Evolutionary conservation across 225 moss, liverwort and hornwort genomes (phyloP).

Genomic region (Pleurozium schreberi): DNA sequence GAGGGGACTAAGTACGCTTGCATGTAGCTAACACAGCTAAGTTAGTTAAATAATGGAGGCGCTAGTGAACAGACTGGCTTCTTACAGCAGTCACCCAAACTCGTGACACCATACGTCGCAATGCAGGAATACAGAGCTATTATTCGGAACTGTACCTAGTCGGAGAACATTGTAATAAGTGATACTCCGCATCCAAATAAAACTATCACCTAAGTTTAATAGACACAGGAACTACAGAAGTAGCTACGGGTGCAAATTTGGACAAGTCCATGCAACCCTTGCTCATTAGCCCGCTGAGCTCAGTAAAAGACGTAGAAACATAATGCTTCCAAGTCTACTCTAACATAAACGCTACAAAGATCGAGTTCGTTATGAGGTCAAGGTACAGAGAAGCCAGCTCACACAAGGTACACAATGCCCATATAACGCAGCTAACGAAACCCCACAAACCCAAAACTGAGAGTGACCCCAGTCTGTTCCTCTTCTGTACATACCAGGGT

Average conservation of each 20-base stretch:
- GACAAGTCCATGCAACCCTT: neutral
- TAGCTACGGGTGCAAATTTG: neutral
- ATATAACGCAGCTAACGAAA: conserved; percentile 29
- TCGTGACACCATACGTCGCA: neutral
- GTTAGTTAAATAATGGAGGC: neutral
- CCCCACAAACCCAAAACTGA: conserved; percentile 16
- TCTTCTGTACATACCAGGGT: conserved; percentile 3
- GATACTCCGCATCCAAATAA: neutral
- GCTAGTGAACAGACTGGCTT: neutral
- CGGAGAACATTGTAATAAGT: neutral
- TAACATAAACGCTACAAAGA: conserved; percentile 14
- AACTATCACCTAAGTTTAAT: neutral
- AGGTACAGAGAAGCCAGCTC: conserved; percentile 26
- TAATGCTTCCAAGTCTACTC: neutral
- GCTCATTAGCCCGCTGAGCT: neutral
- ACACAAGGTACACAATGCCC: conserved; percentile 9
- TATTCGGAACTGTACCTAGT: neutral
- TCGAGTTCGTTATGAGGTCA: conserved; percentile 17
- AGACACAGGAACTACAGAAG: neutral
- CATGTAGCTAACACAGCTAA: neutral
- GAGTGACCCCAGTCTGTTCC: conserved; percentile 16
- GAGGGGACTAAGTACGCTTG: neutral
- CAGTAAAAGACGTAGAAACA: neutral
- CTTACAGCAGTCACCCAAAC: neutral
- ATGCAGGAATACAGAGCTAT: neutral